These are phyloP conservation scores for Stenocarpella maydis DNA, from an alignment of 2,329 filamentous ascomycete genomes.

Conservation along the genomic window DNA sequence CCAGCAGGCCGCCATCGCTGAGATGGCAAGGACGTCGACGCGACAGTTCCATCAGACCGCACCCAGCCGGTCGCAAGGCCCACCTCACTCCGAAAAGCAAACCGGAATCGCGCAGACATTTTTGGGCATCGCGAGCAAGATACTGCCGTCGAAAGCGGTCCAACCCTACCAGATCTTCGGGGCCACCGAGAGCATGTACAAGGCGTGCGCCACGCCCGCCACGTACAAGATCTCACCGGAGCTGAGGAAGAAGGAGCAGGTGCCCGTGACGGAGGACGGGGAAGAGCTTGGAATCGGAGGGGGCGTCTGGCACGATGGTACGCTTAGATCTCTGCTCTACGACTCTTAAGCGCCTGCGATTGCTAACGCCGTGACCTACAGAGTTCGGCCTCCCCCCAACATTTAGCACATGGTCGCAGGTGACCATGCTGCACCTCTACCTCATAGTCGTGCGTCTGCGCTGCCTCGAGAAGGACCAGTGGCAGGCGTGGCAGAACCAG, in stretches of 20 bases:
- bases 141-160: slow-evolving; percentile 34
- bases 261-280: slow-evolving; percentile 77
- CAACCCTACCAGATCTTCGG: slow-evolving; percentile 79
- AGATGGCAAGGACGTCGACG: slow-evolving; percentile 26
- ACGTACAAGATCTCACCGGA: slow-evolving; percentile 79
- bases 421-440: slow-evolving; percentile 97
- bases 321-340: slow-evolving; percentile 38
- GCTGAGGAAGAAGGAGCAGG: slow-evolving; percentile 69
- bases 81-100: slow-evolving; percentile 13
- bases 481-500: slow-evolving; percentile 84
- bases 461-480: slow-evolving; percentile 74
- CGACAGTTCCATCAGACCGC: slow-evolving; percentile 33
- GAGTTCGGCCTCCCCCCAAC: slow-evolving; percentile 82
- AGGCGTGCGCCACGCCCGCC: slow-evolving; percentile 75
- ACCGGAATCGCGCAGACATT: slow-evolving; percentile 28
- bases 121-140: slow-evolving; percentile 17
- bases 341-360: slow-evolving; percentile 10
- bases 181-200: slow-evolving; percentile 80
- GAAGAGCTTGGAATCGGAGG: slow-evolving; percentile 81
- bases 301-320: slow-evolving; percentile 86
- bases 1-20: slow-evolving; percentile 24
- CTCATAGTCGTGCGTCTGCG: slow-evolving; percentile 85
- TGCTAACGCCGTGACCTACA: slow-evolving; percentile 47
- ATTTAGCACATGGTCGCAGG: slow-evolving; percentile 95
- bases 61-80: slow-evolving; percentile 26